These are phyloP conservation scores for Galeopsis tetrahit DNA, from an alignment of 257 asterid genomes.

Conservation along the genomic window DNA sequence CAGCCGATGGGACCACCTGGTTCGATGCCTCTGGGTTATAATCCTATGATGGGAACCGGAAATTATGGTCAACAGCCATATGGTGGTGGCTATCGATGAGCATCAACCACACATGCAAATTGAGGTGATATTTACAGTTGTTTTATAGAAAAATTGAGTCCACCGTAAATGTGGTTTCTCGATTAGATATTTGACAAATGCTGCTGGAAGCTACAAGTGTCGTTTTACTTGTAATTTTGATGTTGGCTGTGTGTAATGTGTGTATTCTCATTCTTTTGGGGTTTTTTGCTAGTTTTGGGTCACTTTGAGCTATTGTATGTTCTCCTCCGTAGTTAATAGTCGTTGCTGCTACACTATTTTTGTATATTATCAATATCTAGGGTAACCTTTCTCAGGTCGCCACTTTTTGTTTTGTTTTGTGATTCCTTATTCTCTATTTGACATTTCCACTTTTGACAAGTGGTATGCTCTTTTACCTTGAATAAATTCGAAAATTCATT, in stretches of 20 bases:
- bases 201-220: constrained; percentile 31
- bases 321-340: constrained; percentile 36
- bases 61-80: constrained; percentile 72
- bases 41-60: constrained; percentile 70
- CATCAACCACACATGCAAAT: constrained; percentile 3
- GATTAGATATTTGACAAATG: constrained; percentile 29
- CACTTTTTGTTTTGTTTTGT: constrained; percentile 31
- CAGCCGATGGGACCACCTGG: constrained; percentile 78
- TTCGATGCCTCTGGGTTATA: constrained; percentile 68
- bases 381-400: constrained; percentile 53
- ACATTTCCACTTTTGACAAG: constrained; percentile 13
- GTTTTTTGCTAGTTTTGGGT: constrained; percentile 46
- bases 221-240: constrained; percentile 41
- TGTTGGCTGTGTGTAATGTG: constrained; percentile 42
- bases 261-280: constrained; percentile 47
- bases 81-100: constrained; percentile 82
- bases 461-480: constrained; percentile 3
- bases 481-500: constrained; percentile 35
- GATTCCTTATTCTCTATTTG: constrained; percentile 25
- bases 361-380: constrained; percentile 44
- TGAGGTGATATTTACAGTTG: constrained; percentile 20
- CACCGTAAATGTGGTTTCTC: constrained; percentile 35
- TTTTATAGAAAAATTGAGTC: constrained; percentile 37
- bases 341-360: constrained; percentile 42
- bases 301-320: constrained; percentile 37